Evolutionary conservation across 2,329 filamentous ascomycete genomes (phyloP).

Genomic region (Exophiala xenobiotica): DNA sequence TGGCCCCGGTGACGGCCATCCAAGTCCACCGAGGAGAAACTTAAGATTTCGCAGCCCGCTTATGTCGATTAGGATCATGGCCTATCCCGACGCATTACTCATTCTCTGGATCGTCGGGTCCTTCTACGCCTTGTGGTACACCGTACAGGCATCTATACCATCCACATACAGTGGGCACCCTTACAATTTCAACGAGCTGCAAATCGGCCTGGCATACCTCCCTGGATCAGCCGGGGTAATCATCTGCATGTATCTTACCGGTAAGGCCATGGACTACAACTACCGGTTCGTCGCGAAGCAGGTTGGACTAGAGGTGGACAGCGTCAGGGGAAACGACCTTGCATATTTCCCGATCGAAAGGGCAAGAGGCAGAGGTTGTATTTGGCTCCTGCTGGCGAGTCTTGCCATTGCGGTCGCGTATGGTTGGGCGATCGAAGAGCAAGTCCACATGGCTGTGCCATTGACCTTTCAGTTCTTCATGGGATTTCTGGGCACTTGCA

Average conservation of each 20-base stretch:
- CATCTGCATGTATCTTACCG: constrained; percentile 26
- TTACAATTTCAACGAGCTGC: constrained; percentile 48
- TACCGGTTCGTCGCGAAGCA: constrained; percentile 39
- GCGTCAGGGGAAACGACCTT: constrained; percentile 25
- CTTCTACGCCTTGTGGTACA: constrained; percentile 41
- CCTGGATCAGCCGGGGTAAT: constrained; percentile 30
- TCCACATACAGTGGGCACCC: constrained; percentile 45
- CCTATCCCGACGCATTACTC: constrained; percentile 13
- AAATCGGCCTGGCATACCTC: constrained; percentile 41
- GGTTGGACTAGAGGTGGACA: constrained; percentile 34
- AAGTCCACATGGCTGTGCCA: constrained; percentile 37
- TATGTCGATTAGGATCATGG: constrained; percentile 13
- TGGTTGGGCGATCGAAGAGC: constrained; percentile 35
- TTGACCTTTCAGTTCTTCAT: constrained; percentile 42
- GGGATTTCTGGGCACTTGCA: constrained; percentile 37
- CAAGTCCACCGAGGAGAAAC: background rate
- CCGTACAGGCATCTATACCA: constrained; percentile 44
- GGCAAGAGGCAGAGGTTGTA: constrained; percentile 32
- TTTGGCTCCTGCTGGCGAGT: constrained; percentile 12
- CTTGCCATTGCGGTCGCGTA: constrained; percentile 31
- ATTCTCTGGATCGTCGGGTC: constrained; percentile 20
- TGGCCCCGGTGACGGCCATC: background rate
- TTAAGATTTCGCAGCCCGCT: constrained; percentile 13
- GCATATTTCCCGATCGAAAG: constrained; percentile 46
- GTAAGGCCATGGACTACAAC: constrained; percentile 39